These are phyloP conservation scores for Termitomyces sp. DNA, from an alignment of 768 basidiomycete species.

Conservation along the genomic window DNA sequence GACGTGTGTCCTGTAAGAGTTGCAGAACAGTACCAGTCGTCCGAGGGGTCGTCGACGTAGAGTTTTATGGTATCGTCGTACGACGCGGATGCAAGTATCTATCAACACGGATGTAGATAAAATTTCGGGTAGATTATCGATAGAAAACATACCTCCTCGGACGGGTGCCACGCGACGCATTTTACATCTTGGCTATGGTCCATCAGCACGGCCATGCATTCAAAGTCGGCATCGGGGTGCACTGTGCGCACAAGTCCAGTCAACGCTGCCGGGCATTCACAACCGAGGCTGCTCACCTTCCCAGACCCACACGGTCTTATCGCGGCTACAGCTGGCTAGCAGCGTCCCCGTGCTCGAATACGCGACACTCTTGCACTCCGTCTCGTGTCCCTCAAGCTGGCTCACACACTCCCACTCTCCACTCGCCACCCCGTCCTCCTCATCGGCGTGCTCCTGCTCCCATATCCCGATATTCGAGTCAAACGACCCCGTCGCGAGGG, in stretches of 20 bases:
- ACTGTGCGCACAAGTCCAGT: conserved; percentile 37
- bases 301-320: conserved; percentile 99
- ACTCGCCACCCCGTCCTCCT: conserved; percentile 27
- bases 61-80: conserved; percentile 97
- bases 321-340: conserved; percentile 91
- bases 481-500: conserved; percentile 89
- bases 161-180: conserved; percentile 91
- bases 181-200: conserved; percentile 98
- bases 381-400: conserved; percentile 91
- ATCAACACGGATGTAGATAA: conserved; percentile 16
- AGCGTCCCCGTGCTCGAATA: conserved; percentile 76
- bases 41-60: conserved; percentile 87
- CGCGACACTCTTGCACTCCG: conserved; percentile 90
- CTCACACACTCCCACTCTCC: conserved; percentile 87
- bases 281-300: conserved; percentile 54
- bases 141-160: conserved; percentile 68
- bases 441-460: conserved; percentile 56
- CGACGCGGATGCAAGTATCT: conserved; percentile 95
- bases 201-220: conserved; percentile 93
- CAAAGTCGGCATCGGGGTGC: conserved; percentile 89
- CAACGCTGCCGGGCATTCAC: conserved; percentile 2
- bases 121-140: neutral
- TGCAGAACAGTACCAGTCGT: conserved; percentile 89
- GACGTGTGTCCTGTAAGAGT: conserved; percentile 79
- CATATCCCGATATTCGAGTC: conserved; percentile 91